Evolutionary conservation across 2,329 filamentous ascomycete species (phyloP).

Genomic region (Xylaria sp.): DNA sequence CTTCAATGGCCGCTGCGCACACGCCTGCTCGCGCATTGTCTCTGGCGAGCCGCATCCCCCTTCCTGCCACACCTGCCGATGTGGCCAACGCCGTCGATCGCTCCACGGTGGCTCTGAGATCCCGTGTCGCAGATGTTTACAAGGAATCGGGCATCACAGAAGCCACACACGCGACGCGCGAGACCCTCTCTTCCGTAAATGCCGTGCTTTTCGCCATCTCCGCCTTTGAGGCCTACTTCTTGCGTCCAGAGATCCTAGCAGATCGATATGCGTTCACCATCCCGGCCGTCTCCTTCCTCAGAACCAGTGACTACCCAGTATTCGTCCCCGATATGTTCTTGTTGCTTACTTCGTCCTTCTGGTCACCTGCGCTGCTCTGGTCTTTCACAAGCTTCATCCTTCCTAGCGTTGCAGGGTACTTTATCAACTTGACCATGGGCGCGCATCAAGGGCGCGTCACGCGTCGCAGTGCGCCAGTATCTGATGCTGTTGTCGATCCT

Average conservation of each 20-base stretch:
- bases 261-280: constrained; percentile 75
- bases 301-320: constrained; percentile 64
- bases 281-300: constrained; percentile 63
- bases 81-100: constrained; percentile 79
- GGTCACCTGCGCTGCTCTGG: constrained; percentile 83
- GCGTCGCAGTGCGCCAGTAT: constrained; percentile 48
- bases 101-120: constrained; percentile 68
- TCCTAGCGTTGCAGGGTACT: constrained; percentile 78
- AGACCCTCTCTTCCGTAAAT: constrained; percentile 72
- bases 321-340: constrained; percentile 81
- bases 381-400: constrained; percentile 71
- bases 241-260: constrained; percentile 74
- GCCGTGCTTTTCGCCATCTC: constrained; percentile 73
- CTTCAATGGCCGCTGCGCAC: constrained; percentile 54
- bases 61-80: constrained; percentile 80
- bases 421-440: constrained; percentile 80
- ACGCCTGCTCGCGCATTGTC: constrained; percentile 59
- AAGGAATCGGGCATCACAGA: constrained; percentile 70
- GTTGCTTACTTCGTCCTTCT: constrained; percentile 78
- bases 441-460: constrained; percentile 48
- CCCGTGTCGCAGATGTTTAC: constrained; percentile 68
- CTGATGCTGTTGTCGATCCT: constrained; percentile 75
- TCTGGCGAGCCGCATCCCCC: constrained; percentile 66
- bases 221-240: constrained; percentile 70
- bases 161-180: constrained; percentile 68